phyloP scores from a whole-genome alignment of 2,329 filamentous ascomycete species.

The Venturia effusa region DNA sequence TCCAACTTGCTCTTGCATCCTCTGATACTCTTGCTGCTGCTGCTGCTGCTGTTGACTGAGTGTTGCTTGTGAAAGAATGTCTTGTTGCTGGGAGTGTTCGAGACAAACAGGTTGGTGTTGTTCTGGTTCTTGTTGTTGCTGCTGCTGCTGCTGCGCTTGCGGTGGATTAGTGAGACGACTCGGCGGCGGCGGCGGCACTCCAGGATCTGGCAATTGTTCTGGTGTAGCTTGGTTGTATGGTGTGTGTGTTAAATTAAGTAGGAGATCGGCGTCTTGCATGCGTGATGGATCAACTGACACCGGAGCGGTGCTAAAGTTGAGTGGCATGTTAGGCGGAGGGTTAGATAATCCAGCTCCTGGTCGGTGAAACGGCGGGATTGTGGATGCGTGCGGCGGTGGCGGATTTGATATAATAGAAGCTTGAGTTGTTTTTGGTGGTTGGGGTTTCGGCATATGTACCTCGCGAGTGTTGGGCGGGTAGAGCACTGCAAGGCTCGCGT shows the following conservation, averaged over 20 bases:
- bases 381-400: background rate
- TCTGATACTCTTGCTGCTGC: conserved; percentile 14
- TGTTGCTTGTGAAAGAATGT: conserved; percentile 12
- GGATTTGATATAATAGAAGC: conserved; percentile 16
- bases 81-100: background rate
- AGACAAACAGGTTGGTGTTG: background rate
- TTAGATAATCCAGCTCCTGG: background rate
- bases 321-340: background rate
- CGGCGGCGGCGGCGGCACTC: background rate
- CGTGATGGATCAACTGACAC: background rate
- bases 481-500: conserved; percentile 70
- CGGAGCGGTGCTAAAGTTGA: background rate
- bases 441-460: conserved; percentile 26
- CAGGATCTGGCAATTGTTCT: background rate
- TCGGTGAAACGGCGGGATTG: background rate
- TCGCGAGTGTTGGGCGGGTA: conserved; percentile 40
- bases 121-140: background rate
- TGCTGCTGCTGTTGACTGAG: conserved; percentile 19
- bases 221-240: background rate
- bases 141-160: too few relatives aligned
- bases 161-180: background rate
- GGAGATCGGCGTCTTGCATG: background rate
- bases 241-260: background rate
- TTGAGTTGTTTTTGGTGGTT: conserved; percentile 22
- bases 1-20: conserved; percentile 8